These are phyloP conservation scores for Monilinia vaccinii-corymbosi DNA, from an alignment of 2,329 filamentous ascomycete species.

Conservation along the genomic window DNA sequence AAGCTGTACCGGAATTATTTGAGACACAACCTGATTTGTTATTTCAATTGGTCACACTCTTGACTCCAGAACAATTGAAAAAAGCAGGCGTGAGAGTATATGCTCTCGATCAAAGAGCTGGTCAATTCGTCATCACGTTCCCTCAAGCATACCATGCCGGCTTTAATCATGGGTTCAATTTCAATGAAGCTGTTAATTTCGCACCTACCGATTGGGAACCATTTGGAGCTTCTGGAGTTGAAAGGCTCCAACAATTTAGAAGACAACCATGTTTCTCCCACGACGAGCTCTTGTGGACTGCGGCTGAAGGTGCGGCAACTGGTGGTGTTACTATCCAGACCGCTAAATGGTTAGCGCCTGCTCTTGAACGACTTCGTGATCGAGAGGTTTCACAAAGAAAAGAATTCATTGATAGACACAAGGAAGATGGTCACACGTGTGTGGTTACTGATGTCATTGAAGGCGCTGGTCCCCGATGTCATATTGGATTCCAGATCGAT, in stretches of 20 bases:
- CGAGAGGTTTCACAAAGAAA: slow-evolving; percentile 63
- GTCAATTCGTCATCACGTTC: slow-evolving; percentile 93
- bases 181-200: slow-evolving; percentile 98
- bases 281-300: slow-evolving; percentile 87
- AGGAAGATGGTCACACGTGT: slow-evolving; percentile 34
- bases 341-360: slow-evolving; percentile 89
- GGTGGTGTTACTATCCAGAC: slow-evolving; percentile 65
- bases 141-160: slow-evolving; percentile 95
- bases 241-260: slow-evolving; percentile 76
- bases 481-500: slow-evolving; percentile 54
- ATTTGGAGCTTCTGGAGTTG: slow-evolving; percentile 76
- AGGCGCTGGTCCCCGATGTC: slow-evolving; percentile 37
- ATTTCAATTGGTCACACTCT: slow-evolving; percentile 92
- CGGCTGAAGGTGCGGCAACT: slow-evolving; percentile 67
- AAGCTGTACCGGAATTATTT: slow-evolving; percentile 91
- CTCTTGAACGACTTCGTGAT: slow-evolving; percentile 66
- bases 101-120: slow-evolving; percentile 89
- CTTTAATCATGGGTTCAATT: slow-evolving; percentile 98
- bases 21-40: slow-evolving; percentile 93
- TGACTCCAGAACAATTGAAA: slow-evolving; percentile 85
- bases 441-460: slow-evolving; percentile 25
- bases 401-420: slow-evolving; percentile 58
- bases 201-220: slow-evolving; percentile 93
- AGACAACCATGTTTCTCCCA: slow-evolving; percentile 96
- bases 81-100: slow-evolving; percentile 91